Percentiles rank a stretch among this genome's conserved stretches.
These are phyloP conservation scores for Ceratobasidium sp. DNA, from an alignment of 1,284 basidiomycete genomes.

Conservation along the genomic window DNA sequence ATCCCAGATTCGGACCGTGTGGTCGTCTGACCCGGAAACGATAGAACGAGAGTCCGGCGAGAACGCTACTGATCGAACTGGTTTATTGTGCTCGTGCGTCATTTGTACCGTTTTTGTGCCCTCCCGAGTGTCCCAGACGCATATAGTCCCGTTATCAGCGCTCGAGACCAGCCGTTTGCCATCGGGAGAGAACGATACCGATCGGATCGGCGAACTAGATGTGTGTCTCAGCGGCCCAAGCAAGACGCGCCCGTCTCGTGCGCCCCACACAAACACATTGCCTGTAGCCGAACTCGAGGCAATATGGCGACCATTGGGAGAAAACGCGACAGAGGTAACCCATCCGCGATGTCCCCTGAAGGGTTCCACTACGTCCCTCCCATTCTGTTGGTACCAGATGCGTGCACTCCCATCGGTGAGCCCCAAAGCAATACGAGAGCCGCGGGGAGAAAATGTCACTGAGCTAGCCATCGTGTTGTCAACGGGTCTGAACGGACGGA, in stretches of 20 bases:
- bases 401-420: not conserved
- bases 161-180: slow-evolving; percentile 11
- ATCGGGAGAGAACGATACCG: not conserved
- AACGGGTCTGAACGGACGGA: not conserved
- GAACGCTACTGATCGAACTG: slow-evolving; percentile 27
- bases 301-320: slow-evolving; percentile 1
- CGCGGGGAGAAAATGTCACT: slow-evolving; percentile 6
- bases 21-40: slow-evolving; percentile 40
- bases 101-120: too few relatives aligned
- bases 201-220: not conserved
- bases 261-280: not conserved
- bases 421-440: slow-evolving; percentile 1
- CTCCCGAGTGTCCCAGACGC: not conserved
- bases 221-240: not conserved
- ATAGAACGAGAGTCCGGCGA: slow-evolving; percentile 27
- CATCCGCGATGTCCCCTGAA: not conserved
- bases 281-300: not conserved
- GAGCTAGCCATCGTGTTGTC: not conserved
- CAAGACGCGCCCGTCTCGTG: not conserved
- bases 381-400: not conserved
- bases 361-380: not conserved
- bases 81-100: not conserved
- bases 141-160: not conserved
- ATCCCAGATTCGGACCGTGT: slow-evolving; percentile 45
- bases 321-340: slow-evolving; percentile 9